Conservation (phyloP, 306 rosid genomes). For the Ziziphus jujuba region DNA sequence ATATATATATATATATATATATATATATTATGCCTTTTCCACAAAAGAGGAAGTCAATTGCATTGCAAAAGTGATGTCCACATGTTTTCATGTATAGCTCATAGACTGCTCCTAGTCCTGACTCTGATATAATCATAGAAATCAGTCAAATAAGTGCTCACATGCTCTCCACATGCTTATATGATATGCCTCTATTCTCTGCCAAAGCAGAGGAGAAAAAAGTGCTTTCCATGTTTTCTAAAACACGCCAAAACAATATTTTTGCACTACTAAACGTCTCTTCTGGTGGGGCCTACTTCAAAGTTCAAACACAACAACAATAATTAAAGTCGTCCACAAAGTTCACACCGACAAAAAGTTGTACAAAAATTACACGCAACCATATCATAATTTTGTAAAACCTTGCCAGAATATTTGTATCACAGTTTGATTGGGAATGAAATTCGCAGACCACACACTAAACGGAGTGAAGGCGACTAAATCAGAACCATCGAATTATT, state of each 20-base stretch:
- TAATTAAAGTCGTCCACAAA: constrained; percentile 10
- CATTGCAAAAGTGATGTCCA: too few relatives aligned
- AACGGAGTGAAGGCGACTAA: not conserved
- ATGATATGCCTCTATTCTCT: not conserved
- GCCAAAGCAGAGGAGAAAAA: constrained; percentile 5
- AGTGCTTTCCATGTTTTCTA: constrained; percentile 17
- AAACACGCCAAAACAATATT: not conserved
- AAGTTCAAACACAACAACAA: constrained; percentile 14
- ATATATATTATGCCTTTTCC: too few relatives aligned
- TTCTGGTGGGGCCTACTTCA: constrained; percentile 12
- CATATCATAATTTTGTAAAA: not conserved
- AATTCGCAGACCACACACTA: not conserved
- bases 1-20: too few relatives aligned
- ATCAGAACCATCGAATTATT: not conserved
- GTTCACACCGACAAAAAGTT: constrained; percentile 24
- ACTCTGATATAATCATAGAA: too few relatives aligned
- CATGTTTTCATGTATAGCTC: too few relatives aligned
- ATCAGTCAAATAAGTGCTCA: not conserved
- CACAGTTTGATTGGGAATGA: not conserved
- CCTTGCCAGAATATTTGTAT: not conserved
- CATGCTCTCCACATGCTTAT: not conserved
- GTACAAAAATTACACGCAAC: not conserved
- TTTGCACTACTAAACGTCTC: not conserved
- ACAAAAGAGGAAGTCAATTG: too few relatives aligned
- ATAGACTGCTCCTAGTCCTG: too few relatives aligned